Evolutionary conservation across 2,329 filamentous ascomycete species (phyloP).

Genomic region (Fusarium dlaminii): DNA sequence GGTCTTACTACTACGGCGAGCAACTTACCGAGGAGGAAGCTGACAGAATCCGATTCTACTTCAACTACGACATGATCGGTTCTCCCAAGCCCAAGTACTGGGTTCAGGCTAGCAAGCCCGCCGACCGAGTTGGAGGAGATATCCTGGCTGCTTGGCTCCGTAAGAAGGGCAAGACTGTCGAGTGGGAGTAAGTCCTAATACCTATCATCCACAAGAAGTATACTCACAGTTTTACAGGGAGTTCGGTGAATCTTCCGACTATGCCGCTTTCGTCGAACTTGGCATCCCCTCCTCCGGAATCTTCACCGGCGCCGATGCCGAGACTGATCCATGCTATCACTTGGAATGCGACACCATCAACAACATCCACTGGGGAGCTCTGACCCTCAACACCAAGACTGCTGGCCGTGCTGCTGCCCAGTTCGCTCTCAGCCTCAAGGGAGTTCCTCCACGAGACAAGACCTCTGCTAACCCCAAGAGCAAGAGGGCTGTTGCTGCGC

Average conservation of each 20-base stretch:
- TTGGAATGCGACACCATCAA: constrained; percentile 51
- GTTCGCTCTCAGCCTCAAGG: constrained; percentile 50
- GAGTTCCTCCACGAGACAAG: constrained; percentile 47
- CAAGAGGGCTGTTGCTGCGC: constrained; percentile 37
- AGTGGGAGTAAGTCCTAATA: constrained; percentile 42
- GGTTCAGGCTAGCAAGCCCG: constrained; percentile 53
- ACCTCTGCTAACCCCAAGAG: constrained; percentile 42
- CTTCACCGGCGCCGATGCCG: constrained; percentile 51
- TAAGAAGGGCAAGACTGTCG: constrained; percentile 47
- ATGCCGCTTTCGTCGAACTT: constrained; percentile 52
- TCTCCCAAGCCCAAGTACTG: constrained; percentile 52
- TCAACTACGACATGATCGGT: constrained; percentile 79
- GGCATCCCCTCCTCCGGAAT: constrained; percentile 54
- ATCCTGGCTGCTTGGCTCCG: constrained; percentile 49
- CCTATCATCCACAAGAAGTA: accelerated
- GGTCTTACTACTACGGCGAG: constrained; percentile 54
- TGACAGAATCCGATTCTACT: constrained; percentile 71
- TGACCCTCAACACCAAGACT: constrained; percentile 51
- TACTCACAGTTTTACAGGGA: constrained; percentile 33
- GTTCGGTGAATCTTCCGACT: constrained; percentile 53
- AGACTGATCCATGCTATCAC: constrained; percentile 52
- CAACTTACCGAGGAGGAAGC: constrained; percentile 50
- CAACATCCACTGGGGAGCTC: constrained; percentile 55
- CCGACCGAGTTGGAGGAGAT: constrained; percentile 49
- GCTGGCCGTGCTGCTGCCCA: constrained; percentile 62